Evolutionary conservation across 176 grass and related monocot genomes (phyloP).

Genomic region (Areca catechu): DNA sequence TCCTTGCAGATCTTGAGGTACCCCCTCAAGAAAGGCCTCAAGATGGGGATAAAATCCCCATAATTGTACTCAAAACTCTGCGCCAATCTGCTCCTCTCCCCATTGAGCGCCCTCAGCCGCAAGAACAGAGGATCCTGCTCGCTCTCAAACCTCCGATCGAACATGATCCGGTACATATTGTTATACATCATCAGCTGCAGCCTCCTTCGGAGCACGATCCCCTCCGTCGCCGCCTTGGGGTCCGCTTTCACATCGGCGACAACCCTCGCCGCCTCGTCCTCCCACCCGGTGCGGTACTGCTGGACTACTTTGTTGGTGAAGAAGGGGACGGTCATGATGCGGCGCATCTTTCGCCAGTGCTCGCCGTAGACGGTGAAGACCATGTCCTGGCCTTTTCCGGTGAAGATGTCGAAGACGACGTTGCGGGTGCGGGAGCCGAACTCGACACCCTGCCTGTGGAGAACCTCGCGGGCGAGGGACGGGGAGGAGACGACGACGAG

Average conservation of each 20-base stretch:
- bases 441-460: constrained; percentile 84
- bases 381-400: constrained; percentile 81
- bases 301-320: constrained; percentile 94
- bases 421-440: constrained; percentile 89
- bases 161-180: constrained; percentile 94
- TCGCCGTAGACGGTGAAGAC: constrained; percentile 91
- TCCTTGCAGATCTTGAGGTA: constrained; percentile 77
- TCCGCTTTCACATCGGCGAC: constrained; percentile 55
- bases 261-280: constrained; percentile 55
- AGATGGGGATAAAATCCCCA: constrained; percentile 85
- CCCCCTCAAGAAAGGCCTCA: constrained; percentile 53
- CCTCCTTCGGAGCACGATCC: constrained; percentile 51
- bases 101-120: constrained; percentile 44
- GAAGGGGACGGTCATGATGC: constrained; percentile 89
- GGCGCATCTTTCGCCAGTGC: constrained; percentile 94
- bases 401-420: constrained; percentile 93
- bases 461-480: constrained; percentile 55
- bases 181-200: constrained; percentile 97
- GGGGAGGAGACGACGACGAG: constrained; percentile 72
- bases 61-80: constrained; percentile 99
- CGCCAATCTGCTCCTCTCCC: constrained; percentile 70
- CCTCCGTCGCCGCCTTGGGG: constrained; percentile 27
- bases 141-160: constrained; percentile 63
- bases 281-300: too few relatives aligned
- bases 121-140: constrained; percentile 69